Evolutionary conservation across 2,329 filamentous ascomycete genomes (phyloP).

Genomic region (Fusarium palustre): DNA sequence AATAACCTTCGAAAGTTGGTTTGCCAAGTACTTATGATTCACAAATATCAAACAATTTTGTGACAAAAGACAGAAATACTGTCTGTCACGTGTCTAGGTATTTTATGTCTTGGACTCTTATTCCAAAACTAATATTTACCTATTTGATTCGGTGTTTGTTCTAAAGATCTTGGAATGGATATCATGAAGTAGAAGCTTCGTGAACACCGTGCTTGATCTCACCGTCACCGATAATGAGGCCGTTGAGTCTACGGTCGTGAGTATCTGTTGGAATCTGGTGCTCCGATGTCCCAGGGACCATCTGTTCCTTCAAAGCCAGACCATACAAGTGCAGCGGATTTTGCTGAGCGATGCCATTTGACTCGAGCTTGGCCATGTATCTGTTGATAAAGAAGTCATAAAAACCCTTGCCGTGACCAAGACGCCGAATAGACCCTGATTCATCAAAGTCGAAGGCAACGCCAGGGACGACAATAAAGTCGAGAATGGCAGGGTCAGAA

Average conservation of each 20-base stretch:
- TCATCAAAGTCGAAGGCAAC: conserved; percentile 84
- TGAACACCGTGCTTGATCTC: conserved; percentile 57
- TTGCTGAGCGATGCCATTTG: conserved; percentile 50
- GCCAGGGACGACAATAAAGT: conserved; percentile 91
- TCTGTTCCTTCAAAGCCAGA: conserved; percentile 86
- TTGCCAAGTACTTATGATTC: background rate
- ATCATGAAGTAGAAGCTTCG: conserved; percentile 56
- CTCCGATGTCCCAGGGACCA: conserved; percentile 69
- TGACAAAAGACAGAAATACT: too few species aligned
- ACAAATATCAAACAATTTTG: background rate
- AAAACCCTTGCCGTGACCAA: conserved; percentile 96
- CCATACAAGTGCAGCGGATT: conserved; percentile 71
- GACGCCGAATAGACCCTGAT: conserved; percentile 71
- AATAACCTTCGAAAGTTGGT: background rate
- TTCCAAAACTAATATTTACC: background rate
- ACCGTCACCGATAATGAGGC: conserved; percentile 79
- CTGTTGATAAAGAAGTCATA: conserved; percentile 93
- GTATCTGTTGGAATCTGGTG: conserved; percentile 78
- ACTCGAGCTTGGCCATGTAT: conserved; percentile 65
- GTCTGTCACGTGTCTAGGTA: background rate
- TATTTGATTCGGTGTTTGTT: background rate
- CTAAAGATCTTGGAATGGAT: conserved; percentile 26
- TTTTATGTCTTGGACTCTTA: background rate
- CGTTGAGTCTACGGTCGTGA: conserved; percentile 84
- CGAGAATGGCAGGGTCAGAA: conserved; percentile 67